These are phyloP conservation scores for Rhodosporidiobolus sp. DNA, from an alignment of 768 basidiomycete genomes.

Conservation along the genomic window DNA sequence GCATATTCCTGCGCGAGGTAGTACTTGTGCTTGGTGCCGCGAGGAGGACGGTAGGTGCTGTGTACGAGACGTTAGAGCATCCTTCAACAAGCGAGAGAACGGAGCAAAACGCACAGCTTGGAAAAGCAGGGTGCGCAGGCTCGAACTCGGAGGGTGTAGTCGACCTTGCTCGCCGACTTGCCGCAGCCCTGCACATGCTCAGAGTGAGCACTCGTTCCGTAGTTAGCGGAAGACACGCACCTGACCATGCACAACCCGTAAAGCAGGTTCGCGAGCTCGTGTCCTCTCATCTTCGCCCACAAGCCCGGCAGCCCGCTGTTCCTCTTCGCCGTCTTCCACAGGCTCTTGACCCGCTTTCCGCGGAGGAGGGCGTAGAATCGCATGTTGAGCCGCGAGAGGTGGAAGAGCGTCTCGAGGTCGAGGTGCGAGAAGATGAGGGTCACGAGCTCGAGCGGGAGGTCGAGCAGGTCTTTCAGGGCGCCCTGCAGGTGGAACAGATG, in stretches of 20 bases:
- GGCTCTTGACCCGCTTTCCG: not conserved
- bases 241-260: not conserved
- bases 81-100: no score
- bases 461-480: not conserved
- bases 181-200: not conserved
- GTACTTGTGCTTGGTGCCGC: no score
- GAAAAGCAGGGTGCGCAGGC: not conserved
- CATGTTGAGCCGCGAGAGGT: not conserved
- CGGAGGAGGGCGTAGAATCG: constrained; percentile 1
- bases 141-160: not conserved
- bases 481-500: not conserved
- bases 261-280: not conserved
- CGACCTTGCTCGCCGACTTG: constrained; percentile 7
- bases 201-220: not conserved
- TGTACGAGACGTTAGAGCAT: no score
- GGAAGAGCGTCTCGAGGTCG: constrained; percentile 7
- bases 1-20: no score
- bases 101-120: not conserved
- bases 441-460: constrained; percentile 1
- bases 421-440: not conserved
- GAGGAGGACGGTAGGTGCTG: no score
- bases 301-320: not conserved
- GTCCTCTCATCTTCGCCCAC: not conserved
- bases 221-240: no score
- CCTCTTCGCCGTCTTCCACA: constrained; percentile 5